Percentiles rank a stretch among this genome's conserved stretches.
Conservation (phyloP, 1,284 basidiomycete genomes). For the Porodaedalea pini region DNA sequence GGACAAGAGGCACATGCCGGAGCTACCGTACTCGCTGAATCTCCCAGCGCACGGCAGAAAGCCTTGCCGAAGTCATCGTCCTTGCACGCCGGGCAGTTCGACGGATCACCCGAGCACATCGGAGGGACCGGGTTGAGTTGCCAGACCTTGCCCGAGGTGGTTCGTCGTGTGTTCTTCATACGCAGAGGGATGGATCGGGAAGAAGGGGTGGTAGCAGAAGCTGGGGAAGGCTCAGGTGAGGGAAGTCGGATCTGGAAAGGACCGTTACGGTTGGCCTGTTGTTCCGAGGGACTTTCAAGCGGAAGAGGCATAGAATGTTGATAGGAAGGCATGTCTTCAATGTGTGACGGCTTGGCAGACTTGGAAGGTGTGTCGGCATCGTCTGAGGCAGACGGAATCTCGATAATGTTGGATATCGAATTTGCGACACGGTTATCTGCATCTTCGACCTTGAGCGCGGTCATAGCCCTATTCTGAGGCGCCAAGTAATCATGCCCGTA, state of each 20-base stretch:
- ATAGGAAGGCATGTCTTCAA: conserved; percentile 73
- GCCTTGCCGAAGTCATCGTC: conserved; percentile 82
- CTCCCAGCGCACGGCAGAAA: conserved; percentile 75
- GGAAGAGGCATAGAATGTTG: conserved; percentile 75
- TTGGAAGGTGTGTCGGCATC: neutral
- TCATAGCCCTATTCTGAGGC: conserved; percentile 29
- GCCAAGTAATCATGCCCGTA: conserved; percentile 24
- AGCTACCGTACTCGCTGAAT: conserved; percentile 43
- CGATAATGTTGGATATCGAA: conserved; percentile 9
- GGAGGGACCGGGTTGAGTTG: conserved; percentile 26
- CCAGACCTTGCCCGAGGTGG: conserved; percentile 9
- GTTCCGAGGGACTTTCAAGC: conserved; percentile 36
- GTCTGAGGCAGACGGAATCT: conserved; percentile 10
- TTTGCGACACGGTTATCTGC: conserved; percentile 7
- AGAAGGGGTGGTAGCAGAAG: conserved; percentile 30
- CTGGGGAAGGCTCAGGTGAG: conserved; percentile 25
- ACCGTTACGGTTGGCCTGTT: conserved; percentile 28
- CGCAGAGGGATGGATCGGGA: conserved; percentile 28
- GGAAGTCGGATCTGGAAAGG: conserved; percentile 48
- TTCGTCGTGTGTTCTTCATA: conserved; percentile 23
- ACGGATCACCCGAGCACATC: conserved; percentile 54
- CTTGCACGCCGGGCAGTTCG: conserved; percentile 74
- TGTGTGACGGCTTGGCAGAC: conserved; percentile 44
- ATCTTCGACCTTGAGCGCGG: conserved; percentile 22
- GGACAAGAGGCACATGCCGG: conserved; percentile 57